Conservation (phyloP, 352 stramenopile species). For the Aphanomyces astaci region DNA sequence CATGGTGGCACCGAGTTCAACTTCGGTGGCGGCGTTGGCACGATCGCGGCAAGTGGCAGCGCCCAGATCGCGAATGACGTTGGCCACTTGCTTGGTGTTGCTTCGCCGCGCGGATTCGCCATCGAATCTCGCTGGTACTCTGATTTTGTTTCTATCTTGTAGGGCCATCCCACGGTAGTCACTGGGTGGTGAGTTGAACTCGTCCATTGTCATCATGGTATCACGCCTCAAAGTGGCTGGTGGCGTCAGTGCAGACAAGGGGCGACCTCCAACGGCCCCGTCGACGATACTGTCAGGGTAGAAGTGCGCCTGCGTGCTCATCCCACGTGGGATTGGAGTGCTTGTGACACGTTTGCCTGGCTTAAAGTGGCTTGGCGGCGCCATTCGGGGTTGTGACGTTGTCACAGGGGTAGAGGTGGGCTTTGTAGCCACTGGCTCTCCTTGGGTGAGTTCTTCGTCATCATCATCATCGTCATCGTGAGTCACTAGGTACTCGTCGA, state of each 20-base stretch:
- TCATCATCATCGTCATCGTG: slow-evolving; percentile 9
- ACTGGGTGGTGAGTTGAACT: not conserved
- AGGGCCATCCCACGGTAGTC: not conserved
- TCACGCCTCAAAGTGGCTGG: not conserved
- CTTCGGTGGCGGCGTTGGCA: not conserved
- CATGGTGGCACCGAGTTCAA: not conserved
- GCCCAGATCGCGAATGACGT: not conserved
- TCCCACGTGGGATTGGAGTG: not conserved
- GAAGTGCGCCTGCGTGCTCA: not conserved
- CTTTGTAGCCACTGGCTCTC: not conserved
- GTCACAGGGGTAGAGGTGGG: not conserved
- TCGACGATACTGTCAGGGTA: not conserved
- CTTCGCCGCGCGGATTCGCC: no score
- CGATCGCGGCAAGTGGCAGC: not conserved
- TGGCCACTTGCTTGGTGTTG: no score
- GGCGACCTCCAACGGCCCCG: no score
- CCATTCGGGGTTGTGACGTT: not conserved
- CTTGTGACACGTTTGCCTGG: not conserved
- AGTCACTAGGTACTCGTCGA: slow-evolving; percentile 2
- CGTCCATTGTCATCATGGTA: not conserved
- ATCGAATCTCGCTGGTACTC: not conserved
- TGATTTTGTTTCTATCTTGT: not conserved
- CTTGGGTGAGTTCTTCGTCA: not conserved
- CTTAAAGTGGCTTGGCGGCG: not conserved
- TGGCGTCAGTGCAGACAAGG: no score